These are phyloP conservation scores for Saccharomyces hybrid DNA, from an alignment of 1,139 yeast species.

Conservation along the genomic window DNA sequence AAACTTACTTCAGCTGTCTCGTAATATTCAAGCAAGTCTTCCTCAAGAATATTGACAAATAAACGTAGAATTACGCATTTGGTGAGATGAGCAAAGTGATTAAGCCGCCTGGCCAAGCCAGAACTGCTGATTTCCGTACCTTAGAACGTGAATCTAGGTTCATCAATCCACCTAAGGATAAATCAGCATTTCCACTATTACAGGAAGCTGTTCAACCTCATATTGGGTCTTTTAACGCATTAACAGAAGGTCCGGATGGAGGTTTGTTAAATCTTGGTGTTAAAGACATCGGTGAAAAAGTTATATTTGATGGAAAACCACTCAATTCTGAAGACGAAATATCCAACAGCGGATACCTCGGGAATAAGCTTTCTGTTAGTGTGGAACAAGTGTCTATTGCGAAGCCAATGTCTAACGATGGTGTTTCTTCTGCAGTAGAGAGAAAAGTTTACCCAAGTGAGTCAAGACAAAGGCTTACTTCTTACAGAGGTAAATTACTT, in stretches of 20 bases:
- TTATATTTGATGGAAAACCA: slow-evolving; percentile 67
- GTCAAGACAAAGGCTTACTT: slow-evolving; percentile 80
- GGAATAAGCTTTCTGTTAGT: slow-evolving; percentile 72
- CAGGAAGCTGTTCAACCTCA: slow-evolving; percentile 91
- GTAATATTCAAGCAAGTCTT: neutral
- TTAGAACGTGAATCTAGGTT: slow-evolving; percentile 82
- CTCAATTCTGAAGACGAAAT: slow-evolving; percentile 12
- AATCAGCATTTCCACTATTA: slow-evolving; percentile 72
- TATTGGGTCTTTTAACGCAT: slow-evolving; percentile 90
- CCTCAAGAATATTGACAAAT: neutral
- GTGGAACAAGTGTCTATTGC: slow-evolving; percentile 83
- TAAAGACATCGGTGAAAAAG: slow-evolving; percentile 78
- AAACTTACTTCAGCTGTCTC: neutral
- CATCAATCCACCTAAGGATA: slow-evolving; percentile 81
- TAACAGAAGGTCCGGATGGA: slow-evolving; percentile 79
- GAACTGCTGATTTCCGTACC: slow-evolving; percentile 60
- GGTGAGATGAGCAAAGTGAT: slow-evolving; percentile 26
- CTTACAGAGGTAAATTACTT: slow-evolving; percentile 67
- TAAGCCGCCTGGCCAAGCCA: slow-evolving; percentile 25
- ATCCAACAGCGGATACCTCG: slow-evolving; percentile 46
- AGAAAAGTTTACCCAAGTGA: slow-evolving; percentile 82
- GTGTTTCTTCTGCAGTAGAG: slow-evolving; percentile 55
- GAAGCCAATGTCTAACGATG: slow-evolving; percentile 75
- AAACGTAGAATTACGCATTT: neutral
- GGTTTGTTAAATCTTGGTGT: slow-evolving; percentile 82